Evolutionary conservation across 257 asterid species (phyloP), one percentile per base, ranked within the genome.

Genomic region (Penstemon eatonii): DNA sequence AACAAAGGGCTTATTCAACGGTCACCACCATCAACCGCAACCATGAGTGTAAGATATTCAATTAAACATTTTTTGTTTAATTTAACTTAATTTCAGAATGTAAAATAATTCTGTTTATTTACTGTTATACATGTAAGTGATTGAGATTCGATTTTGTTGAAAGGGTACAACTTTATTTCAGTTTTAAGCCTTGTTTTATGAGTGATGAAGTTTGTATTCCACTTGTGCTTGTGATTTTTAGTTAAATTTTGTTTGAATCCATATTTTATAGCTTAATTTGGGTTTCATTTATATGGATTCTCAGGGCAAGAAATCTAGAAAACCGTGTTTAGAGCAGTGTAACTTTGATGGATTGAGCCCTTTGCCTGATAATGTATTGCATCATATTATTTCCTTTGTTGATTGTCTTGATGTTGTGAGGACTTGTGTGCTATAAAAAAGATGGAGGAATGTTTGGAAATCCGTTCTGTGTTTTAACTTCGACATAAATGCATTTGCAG

Each of bases 401-500:
- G 75, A 68, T 52, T 68, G 72, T 53, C 60, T 73, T 41, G 75
- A 68, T 47, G 69, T 54, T 11, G 65, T 57, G 49, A 62, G 75
- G 60, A 77, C 78, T n/a, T 12, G 66, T 10, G 60, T 67, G 78
- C 65, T 79, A 4, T 74, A 67, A 7, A 71, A 60, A 66, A 43
- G 67, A 68, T 79, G 78, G 80, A 79, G 64, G 63, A 49, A 33
- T 53, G 66, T 63, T 33, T 79, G 77, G 71, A 15, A 18, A 13
- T 51, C 65, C 1, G 18, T 36, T 41, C 80, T 73, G 36, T 58
- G 40, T 47, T 13, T 65, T 56, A 77, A 63, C 73, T 73, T 78
- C 66, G 60, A 60, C 41, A 51, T 65, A 73, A 56, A 60, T 46
- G 58, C 2, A 2, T 25, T 25, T 25, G 33, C 2, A 25, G 33